Evolutionary conservation across 108 stramenopile genomes (phyloP).

Genomic region (Nitzschia putrida): DNA sequence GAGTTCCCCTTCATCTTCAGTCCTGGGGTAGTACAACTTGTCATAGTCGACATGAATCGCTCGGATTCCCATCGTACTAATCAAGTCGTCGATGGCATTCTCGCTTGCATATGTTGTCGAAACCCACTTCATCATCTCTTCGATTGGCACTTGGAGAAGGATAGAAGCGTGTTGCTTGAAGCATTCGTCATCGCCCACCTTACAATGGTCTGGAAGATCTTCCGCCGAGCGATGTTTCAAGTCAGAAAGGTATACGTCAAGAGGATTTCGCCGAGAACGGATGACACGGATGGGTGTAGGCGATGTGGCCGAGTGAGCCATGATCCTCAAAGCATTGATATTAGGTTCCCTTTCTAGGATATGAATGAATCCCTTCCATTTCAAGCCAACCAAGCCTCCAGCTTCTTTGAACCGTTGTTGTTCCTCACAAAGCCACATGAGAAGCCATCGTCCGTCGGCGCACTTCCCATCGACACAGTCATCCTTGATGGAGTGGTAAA

Average conservation of each 20-base stretch:
- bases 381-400: slow-evolving; percentile 14
- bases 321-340: slow-evolving; percentile 4
- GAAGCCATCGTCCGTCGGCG: slow-evolving; percentile 10
- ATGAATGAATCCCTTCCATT: slow-evolving; percentile 11
- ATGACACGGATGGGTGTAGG: slow-evolving; percentile 17
- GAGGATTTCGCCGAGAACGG: slow-evolving; percentile 10
- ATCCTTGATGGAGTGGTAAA: slow-evolving; percentile 9
- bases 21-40: slow-evolving; percentile 9
- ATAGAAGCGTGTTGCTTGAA: slow-evolving; percentile 9
- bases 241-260: slow-evolving; percentile 15
- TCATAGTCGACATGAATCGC: slow-evolving; percentile 14
- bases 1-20: neutral
- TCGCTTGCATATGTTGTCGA: neutral
- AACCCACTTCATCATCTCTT: slow-evolving; percentile 15
- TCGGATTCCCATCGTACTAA: slow-evolving; percentile 3
- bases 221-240: slow-evolving; percentile 1
- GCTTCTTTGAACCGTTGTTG: slow-evolving; percentile 19
- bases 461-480: slow-evolving; percentile 16
- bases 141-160: slow-evolving; percentile 3
- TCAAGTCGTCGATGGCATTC: slow-evolving; percentile 8
- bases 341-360: neutral
- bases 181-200: slow-evolving; percentile 8
- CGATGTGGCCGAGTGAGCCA: neutral
- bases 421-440: slow-evolving; percentile 21
- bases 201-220: slow-evolving; percentile 14